Evolutionary conservation across 1,284 basidiomycete species (phyloP), one percentile per base, ranked within the genome.

Genomic region (Marasmius oreades): DNA sequence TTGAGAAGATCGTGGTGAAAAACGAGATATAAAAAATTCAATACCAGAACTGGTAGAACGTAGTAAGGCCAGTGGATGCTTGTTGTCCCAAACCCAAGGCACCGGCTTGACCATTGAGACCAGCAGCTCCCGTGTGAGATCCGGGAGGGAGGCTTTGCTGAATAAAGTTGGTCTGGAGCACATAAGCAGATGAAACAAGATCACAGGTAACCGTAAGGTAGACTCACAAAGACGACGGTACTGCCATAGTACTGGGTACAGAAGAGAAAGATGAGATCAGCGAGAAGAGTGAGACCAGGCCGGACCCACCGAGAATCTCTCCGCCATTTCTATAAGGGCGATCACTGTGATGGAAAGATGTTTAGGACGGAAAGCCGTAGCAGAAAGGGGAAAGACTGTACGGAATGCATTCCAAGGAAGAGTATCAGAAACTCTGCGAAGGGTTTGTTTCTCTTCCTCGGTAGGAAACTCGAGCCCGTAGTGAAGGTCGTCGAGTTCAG

Each of bases 71-170:
- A 0, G 88, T 89, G 0, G 86, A 84, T 20, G 86, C 80, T 12
- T 76, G 81, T 58, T 86, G 82, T 7, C 86, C 86, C 52, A 76
- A 70, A 11, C 81, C 84, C 2, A 93, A 78, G 1, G 90, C 91
- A 60, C 91, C 91, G 2, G 90, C 79, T 63, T 84, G 82, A 4
- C 79, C 81, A 55, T 69, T 37, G 2, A 66, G 54, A 3, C 79
- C 78, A 7, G 78, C 78, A 1, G 90, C 85, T 43, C 90, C 90
- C 0, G 89, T 89, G 42, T 68, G 77, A 6, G 88, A 91, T 42
- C 81, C 82, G 0, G 64, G 58, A 0, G 90, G 91, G 2, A 92
- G 80, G 0, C 79, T 77, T 60, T 83, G 80, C 64, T 90, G 87
- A 52, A 90, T 84, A 69, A 83, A 90, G 68, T 90, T 90, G 36